Evolutionary conservation across 2,329 filamentous ascomycete genomes (phyloP).

Genomic region (Cladobotryum protrusum): DNA sequence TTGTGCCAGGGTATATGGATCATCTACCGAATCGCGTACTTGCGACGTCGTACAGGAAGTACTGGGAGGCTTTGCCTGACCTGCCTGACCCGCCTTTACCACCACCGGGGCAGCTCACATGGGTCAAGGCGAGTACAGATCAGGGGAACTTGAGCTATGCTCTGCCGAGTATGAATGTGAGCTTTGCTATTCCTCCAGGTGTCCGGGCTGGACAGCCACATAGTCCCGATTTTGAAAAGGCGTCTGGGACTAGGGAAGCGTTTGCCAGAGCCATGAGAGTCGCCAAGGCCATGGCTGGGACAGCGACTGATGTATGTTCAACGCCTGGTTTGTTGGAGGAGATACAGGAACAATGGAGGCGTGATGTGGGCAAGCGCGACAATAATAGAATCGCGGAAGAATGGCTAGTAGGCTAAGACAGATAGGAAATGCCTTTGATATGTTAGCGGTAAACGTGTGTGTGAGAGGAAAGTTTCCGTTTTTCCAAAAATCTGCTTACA

Average conservation of each 20-base stretch:
- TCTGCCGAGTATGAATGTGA: conserved; percentile 48
- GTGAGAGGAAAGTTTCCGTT: no score
- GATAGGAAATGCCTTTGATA: no score
- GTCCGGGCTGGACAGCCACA: conserved; percentile 35
- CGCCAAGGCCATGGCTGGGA: conserved; percentile 42
- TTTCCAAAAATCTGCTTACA: no score
- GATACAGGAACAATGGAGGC: conserved; percentile 25
- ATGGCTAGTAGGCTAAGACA: no score
- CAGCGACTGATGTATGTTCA: conserved; percentile 41
- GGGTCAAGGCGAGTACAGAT: conserved; percentile 50
- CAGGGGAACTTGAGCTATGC: conserved; percentile 54
- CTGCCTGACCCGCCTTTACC: conserved; percentile 24
- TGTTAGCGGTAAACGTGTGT: no score
- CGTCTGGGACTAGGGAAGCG: conserved; percentile 42
- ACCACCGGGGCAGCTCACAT: conserved; percentile 32
- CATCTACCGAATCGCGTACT: conserved; percentile 49
- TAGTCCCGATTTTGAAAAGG: conserved; percentile 45
- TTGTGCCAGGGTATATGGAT: conserved; percentile 42
- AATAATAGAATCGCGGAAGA: no score
- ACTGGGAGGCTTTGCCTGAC: conserved; percentile 30
- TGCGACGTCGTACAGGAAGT: conserved; percentile 37
- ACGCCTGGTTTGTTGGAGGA: conserved; percentile 34
- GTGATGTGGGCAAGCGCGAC: neutral
- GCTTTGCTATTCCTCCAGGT: conserved; percentile 44
- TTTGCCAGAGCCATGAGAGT: conserved; percentile 41